Evolutionary conservation across 2,329 filamentous ascomycete genomes (phyloP).

Genomic region (Aspergillus sp.): DNA sequence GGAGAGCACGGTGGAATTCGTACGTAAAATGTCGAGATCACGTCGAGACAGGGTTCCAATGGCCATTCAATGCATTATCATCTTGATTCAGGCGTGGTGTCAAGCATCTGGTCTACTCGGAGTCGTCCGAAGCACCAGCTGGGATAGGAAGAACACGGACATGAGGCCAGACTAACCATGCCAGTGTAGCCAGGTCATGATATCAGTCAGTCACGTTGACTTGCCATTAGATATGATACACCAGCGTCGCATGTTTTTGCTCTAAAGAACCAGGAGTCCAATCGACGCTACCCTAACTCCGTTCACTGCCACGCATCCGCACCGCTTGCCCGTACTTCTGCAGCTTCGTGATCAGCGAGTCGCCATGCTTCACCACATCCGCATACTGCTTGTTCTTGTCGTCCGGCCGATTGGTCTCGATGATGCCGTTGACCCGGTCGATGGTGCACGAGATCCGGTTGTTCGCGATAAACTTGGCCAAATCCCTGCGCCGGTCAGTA

Average conservation of each 20-base stretch:
- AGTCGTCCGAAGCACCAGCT: too few relatives aligned
- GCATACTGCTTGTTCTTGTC: conserved; percentile 99
- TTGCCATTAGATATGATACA: conserved; percentile 17
- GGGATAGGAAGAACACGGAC: too few relatives aligned
- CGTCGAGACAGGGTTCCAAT: too few relatives aligned
- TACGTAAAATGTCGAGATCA: too few relatives aligned
- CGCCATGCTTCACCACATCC: conserved; percentile 93
- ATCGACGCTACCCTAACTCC: conserved; percentile 47
- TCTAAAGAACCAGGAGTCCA: conserved; percentile 9
- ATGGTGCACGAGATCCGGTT: conserved; percentile 95
- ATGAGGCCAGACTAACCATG: conserved; percentile 1
- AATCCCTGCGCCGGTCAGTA: conserved; percentile 52
- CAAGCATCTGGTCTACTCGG: too few relatives aligned
- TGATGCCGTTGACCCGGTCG: conserved; percentile 90
- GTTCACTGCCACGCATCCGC: conserved; percentile 84
- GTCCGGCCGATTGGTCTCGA: conserved; percentile 94
- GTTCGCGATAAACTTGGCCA: conserved; percentile 92
- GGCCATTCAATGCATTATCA: too few relatives aligned
- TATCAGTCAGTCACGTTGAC: conserved; percentile 5
- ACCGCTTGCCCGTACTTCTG: conserved; percentile 99
- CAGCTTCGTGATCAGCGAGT: conserved; percentile 95
- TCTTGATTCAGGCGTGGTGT: too few relatives aligned
- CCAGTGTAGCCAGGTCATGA: not conserved
- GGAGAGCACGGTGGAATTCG: too few relatives aligned
- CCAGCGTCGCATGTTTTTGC: conserved; percentile 14